A percentile compares a stretch with the other conserved stretches of the same genome.
Evolutionary conservation across 164 flowering plant genomes (phyloP).

Genomic region (Dillenia turbinata): DNA sequence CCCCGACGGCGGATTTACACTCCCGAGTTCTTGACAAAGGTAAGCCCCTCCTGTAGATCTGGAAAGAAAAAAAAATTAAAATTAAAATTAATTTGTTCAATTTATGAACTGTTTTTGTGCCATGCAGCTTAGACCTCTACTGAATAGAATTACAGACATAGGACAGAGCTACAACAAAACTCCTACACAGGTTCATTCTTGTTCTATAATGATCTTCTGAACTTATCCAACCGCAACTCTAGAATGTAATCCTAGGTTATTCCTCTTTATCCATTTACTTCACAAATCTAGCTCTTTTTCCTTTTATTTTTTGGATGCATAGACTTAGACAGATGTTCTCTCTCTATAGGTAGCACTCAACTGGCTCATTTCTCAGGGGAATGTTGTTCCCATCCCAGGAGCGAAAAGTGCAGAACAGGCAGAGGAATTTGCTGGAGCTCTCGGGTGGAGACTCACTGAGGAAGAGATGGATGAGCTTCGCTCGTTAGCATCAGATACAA

Average conservation of each 20-base stretch:
- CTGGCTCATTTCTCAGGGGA: conserved; percentile 76
- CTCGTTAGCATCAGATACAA: conserved; percentile 54
- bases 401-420: conserved; percentile 76
- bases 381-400: conserved; percentile 82
- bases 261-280: not conserved
- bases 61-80: not conserved
- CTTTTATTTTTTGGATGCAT: not conserved
- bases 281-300: not conserved
- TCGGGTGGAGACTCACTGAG: conserved; percentile 68
- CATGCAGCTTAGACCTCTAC: conserved; percentile 77
- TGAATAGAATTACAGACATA: conserved; percentile 71
- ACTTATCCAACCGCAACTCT: not conserved
- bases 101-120: not conserved
- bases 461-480: conserved; percentile 68
- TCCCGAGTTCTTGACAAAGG: conserved; percentile 69
- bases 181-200: conserved; percentile 63
- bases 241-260: not conserved
- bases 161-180: conserved; percentile 69
- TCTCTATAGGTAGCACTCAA: conserved; percentile 58
- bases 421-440: conserved; percentile 72
- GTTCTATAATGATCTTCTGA: not conserved
- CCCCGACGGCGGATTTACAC: conserved; percentile 85
- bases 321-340: not conserved
- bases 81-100: not conserved
- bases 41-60: conserved; percentile 11